Percentiles rank a stretch among this genome's conserved stretches.
phyloP scores from a whole-genome alignment of 148 eudicot species.

The Arbutus unedo region DNA sequence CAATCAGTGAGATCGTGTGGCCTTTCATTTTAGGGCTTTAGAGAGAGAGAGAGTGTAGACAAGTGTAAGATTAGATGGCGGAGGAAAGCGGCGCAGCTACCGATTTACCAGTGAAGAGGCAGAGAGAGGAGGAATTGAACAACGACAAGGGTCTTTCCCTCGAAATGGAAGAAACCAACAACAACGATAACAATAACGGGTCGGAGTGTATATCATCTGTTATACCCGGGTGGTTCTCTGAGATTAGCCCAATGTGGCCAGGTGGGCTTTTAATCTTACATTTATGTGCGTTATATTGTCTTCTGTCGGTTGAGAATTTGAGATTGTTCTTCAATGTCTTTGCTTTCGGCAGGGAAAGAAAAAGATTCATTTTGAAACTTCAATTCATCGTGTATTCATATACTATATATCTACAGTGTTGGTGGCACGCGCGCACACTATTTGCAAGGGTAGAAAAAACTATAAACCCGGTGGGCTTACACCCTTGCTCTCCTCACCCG shows the following conservation, averaged over 20 bases:
- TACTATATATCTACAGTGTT: too few relatives aligned
- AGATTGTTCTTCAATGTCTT: neutral
- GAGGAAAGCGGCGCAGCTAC: constrained; percentile 24
- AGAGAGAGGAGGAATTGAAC: constrained; percentile 31
- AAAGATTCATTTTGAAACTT: neutral
- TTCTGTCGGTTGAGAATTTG: neutral
- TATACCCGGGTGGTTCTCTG: constrained; percentile 97
- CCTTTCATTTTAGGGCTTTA: constrained; percentile 9
- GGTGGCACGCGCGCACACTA: too few relatives aligned
- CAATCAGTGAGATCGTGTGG: constrained; percentile 11
- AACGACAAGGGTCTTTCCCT: constrained; percentile 20
- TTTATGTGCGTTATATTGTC: neutral
- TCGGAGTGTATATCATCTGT: constrained; percentile 48
- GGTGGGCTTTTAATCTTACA: constrained; percentile 37
- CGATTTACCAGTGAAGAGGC: constrained; percentile 51
- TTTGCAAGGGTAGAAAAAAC: too few relatives aligned
- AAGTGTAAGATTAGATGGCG: constrained; percentile 32
- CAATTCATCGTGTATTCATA: too few relatives aligned
- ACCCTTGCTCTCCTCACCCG: too few relatives aligned
- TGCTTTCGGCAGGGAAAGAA: neutral
- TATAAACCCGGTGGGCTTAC: too few relatives aligned
- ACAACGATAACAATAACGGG: neutral
- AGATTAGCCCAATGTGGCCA: constrained; percentile 99
- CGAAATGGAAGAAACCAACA: constrained; percentile 21
- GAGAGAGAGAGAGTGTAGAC: neutral